Evolutionary conservation across 352 stramenopile genomes (phyloP), one percentile per base, ranked within the genome.

Genomic region (Globisporangium parvum): DNA sequence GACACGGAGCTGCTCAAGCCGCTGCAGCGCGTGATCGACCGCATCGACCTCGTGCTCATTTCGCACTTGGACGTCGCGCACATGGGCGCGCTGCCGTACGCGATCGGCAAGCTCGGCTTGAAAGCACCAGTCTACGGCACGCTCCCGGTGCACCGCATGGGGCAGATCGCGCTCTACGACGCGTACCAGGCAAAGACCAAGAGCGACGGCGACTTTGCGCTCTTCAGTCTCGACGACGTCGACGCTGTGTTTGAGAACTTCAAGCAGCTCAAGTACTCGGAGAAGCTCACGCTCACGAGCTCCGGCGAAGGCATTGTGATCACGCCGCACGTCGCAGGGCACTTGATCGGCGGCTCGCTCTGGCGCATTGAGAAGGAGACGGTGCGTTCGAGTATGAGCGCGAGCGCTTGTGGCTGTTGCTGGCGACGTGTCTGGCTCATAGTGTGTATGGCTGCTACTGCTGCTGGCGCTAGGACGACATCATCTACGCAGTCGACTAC

Each of bases 161-260:
- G 95, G 11, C 91, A 98, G 73, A 98, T 98, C 76, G 91, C 89
- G 44, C 75, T 99, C 11, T 98, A 98, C 64, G 95, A 98, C 65
- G 88, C 93, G 28, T 97, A 97, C 59, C 91, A 97, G 39, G 85
- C 88, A 45, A 81, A 97, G 55, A 97, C 83, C 14, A 93, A 90
- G 63, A 80, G 96, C 61, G 93, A 98, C 58, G 87, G 89, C 52
- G 76, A 87, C 52, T 95, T 97, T 70, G 65, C 91, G 62, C 66
- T 98, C 71, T 91, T 96, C 75, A 82, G 71, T 8, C 77, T 98
- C 53, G 90, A 98, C 72, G 82, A 98, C 67, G 87, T 98, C 17
- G 96, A 98, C 71, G 73, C 82, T 35, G 89, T 97, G 31, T 95
- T 96, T 52, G 88, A 96, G 53, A 89, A 81, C 26, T 96, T 97